phyloP scores from a whole-genome alignment of 306 rosid genomes.

The Acacia confusa region DNA sequence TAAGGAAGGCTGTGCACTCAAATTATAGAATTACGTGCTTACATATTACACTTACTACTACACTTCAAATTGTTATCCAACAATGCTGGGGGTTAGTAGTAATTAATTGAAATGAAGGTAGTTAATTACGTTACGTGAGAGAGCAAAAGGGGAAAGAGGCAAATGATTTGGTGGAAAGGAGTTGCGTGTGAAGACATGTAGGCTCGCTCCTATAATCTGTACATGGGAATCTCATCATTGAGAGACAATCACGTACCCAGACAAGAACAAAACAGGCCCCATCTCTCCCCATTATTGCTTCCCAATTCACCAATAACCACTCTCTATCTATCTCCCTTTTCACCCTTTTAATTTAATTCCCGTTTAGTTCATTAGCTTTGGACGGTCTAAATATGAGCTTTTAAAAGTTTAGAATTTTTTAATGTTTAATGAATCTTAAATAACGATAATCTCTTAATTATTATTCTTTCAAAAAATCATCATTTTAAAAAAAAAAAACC shows the following conservation, averaged over 20 bases:
- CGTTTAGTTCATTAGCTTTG: background rate
- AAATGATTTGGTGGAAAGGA: conserved; percentile 23
- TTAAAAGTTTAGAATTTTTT: too few species aligned
- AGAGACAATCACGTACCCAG: conserved; percentile 31
- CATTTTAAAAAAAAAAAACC: too few species aligned
- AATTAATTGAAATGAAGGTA: too few species aligned
- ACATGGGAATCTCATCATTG: conserved; percentile 55
- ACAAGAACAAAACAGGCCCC: conserved; percentile 37
- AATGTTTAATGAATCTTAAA: too few species aligned
- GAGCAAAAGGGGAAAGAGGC: background rate
- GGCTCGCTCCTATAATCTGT: conserved; percentile 40
- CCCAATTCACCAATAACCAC: conserved; percentile 34
- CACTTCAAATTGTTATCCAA: too few species aligned
- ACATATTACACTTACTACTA: background rate
- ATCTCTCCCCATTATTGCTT: conserved; percentile 49
- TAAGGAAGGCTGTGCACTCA: background rate
- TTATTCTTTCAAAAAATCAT: too few species aligned
- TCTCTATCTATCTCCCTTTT: background rate
- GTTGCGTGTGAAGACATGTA: conserved; percentile 31
- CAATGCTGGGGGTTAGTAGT: too few species aligned
- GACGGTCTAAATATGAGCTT: too few species aligned
- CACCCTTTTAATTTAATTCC: background rate
- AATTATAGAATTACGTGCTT: background rate
- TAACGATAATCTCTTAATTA: too few species aligned
- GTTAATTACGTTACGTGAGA: background rate